A percentile compares a stretch with the other conserved stretches of the same genome.
phyloP scores from a whole-genome alignment of 495 filamentous ascomycete genomes.

The Aspergillus steynii region DNA sequence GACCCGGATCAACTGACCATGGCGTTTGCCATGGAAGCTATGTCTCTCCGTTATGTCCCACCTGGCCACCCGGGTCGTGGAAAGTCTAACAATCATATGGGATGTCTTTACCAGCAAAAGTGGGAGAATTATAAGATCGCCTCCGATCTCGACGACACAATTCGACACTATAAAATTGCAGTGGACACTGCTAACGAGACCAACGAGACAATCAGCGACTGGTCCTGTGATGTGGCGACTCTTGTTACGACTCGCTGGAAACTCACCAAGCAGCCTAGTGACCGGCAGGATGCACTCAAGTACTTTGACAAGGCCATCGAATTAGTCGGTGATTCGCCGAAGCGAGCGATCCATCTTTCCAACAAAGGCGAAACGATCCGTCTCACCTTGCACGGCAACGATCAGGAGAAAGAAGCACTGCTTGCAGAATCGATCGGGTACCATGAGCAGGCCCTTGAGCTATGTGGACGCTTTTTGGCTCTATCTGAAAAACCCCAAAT shows the following conservation, averaged over 20 bases:
- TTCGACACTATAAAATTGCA: conserved; percentile 7
- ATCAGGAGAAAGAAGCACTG: neutral
- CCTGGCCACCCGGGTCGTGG: conserved; percentile 7
- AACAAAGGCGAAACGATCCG: conserved; percentile 4
- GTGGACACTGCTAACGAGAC: neutral
- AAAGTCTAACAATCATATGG: conserved; percentile 10
- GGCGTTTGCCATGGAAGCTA: conserved; percentile 9
- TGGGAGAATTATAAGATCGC: conserved; percentile 1
- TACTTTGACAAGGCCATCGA: conserved; percentile 9
- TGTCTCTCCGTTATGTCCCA: conserved; percentile 8
- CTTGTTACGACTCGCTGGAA: neutral
- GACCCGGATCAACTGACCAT: neutral
- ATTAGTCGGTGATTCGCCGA: conserved; percentile 3
- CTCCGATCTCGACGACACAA: conserved; percentile 3
- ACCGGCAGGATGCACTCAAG: conserved; percentile 1
- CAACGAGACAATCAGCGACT: conserved; percentile 1
- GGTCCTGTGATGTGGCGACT: conserved; percentile 8
- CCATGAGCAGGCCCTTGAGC: conserved; percentile 2
- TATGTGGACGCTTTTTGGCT: conserved; percentile 1
- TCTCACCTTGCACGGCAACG: neutral
- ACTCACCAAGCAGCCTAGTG: neutral
- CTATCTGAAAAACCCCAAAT: neutral
- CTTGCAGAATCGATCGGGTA: conserved; percentile 2
- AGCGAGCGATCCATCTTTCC: conserved; percentile 4
- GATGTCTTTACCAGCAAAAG: conserved; percentile 2